phyloP scores from a whole-genome alignment of 2,329 filamentous ascomycete genomes.

The Helicocarpus griseus region DNA sequence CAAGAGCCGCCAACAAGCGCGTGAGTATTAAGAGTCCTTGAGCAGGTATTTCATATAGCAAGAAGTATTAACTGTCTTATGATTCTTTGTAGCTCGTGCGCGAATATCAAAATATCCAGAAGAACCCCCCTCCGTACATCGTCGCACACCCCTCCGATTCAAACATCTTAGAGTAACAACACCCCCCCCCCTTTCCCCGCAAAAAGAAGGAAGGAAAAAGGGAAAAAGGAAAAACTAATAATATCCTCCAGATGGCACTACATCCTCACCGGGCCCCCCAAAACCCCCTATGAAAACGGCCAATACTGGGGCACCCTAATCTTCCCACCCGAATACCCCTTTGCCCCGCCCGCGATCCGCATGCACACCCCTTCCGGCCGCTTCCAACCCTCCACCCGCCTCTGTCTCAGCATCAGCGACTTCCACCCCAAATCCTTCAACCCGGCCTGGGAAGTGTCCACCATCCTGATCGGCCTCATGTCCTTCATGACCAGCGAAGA shows the following conservation, averaged over 20 bases:
- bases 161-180: constrained; percentile 77
- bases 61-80: constrained; percentile 6
- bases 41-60: too few species aligned
- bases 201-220: too few species aligned
- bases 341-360: constrained; percentile 90
- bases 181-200: not conserved
- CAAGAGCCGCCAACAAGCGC: constrained; percentile 62
- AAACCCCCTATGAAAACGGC: constrained; percentile 86
- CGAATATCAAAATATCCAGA: constrained; percentile 55
- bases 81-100: constrained; percentile 41
- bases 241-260: constrained; percentile 65
- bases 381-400: constrained; percentile 82
- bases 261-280: constrained; percentile 86
- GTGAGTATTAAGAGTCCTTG: constrained; percentile 35
- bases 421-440: constrained; percentile 99
- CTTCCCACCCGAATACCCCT: constrained; percentile 94
- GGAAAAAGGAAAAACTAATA: constrained; percentile 13
- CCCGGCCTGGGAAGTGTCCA: constrained; percentile 95
- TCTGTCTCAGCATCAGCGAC: constrained; percentile 93
- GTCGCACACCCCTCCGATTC: constrained; percentile 78
- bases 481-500: constrained; percentile 99
- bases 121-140: constrained; percentile 82
- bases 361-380: constrained; percentile 97
- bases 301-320: constrained; percentile 98
- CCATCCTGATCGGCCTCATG: constrained; percentile 85